These are phyloP conservation scores for Lentinus brumalis DNA, from an alignment of 768 basidiomycete genomes.

Conservation along the genomic window DNA sequence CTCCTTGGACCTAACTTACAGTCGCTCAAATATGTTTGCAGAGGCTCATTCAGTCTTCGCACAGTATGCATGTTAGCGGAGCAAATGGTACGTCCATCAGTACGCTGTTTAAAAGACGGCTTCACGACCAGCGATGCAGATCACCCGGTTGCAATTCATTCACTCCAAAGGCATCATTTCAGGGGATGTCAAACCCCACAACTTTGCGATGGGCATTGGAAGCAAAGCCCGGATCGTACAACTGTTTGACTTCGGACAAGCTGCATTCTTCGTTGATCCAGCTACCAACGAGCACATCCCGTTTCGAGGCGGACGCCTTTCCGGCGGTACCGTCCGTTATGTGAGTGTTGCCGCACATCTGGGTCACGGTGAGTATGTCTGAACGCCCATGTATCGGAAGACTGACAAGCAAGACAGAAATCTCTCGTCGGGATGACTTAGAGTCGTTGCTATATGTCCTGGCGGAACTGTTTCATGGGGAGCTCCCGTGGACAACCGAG, in stretches of 20 bases:
- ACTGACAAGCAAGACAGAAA: slow-evolving; percentile 9
- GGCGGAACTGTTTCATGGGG: slow-evolving; percentile 25
- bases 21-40: slow-evolving; percentile 18
- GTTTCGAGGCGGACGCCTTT: slow-evolving; percentile 8
- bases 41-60: slow-evolving; percentile 21
- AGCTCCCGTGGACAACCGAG: slow-evolving; percentile 25
- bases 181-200: slow-evolving; percentile 30
- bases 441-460: slow-evolving; percentile 25
- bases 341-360: slow-evolving; percentile 12
- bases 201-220: slow-evolving; percentile 21
- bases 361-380: slow-evolving; percentile 13
- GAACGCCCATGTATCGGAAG: background rate
- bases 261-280: slow-evolving; percentile 15
- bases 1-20: slow-evolving; percentile 24
- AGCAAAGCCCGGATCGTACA: slow-evolving; percentile 9
- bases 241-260: slow-evolving; percentile 26
- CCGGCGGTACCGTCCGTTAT: slow-evolving; percentile 21
- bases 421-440: slow-evolving; percentile 28
- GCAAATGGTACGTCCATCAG: slow-evolving; percentile 24
- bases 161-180: slow-evolving; percentile 23
- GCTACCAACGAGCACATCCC: slow-evolving; percentile 22
- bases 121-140: slow-evolving; percentile 5
- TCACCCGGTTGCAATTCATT: slow-evolving; percentile 17
- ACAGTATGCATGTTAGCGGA: slow-evolving; percentile 27
- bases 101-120: background rate